Evolutionary conservation across 169 alveolate genomes (phyloP).

Genomic region (Babesia gibsoni): DNA sequence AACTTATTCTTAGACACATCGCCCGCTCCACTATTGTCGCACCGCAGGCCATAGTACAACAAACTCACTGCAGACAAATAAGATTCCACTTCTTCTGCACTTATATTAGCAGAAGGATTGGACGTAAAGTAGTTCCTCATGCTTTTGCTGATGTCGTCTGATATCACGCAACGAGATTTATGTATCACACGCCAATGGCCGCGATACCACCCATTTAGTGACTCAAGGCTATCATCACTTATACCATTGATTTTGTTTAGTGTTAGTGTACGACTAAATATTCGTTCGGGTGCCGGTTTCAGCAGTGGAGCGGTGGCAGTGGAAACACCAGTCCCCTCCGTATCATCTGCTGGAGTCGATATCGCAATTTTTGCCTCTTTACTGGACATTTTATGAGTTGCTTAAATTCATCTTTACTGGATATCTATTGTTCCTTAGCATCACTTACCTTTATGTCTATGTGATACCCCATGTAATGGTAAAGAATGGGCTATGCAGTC

Average conservation of each 20-base stretch:
- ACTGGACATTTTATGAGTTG: too few species aligned
- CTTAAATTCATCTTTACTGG: too few species aligned
- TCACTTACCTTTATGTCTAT: too few species aligned
- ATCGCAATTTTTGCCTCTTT: too few species aligned
- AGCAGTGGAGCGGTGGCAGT: background rate
- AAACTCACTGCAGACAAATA: conserved; percentile 22
- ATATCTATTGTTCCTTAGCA: too few species aligned
- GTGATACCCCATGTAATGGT: too few species aligned
- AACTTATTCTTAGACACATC: conserved; percentile 53
- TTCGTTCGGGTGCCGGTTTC: conserved; percentile 1
- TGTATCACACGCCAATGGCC: conserved; percentile 31
- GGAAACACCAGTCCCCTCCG: conserved; percentile 4
- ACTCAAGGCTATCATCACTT: background rate
- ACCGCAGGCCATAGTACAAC: conserved; percentile 55
- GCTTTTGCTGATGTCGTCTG: background rate
- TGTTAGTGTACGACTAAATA: conserved; percentile 8
- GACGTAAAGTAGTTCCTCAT: background rate
- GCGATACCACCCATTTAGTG: conserved; percentile 36
- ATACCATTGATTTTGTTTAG: conserved; percentile 14
- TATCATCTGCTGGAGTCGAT: background rate
- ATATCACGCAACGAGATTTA: conserved; percentile 2
- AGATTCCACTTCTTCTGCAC: conserved; percentile 34
- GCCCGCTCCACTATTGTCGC: background rate
- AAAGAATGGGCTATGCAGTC: too few species aligned
- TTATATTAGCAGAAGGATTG: background rate